Evolutionary conservation across 106 monocot genomes (phyloP).

Genomic region (Triglochin maritima): DNA sequence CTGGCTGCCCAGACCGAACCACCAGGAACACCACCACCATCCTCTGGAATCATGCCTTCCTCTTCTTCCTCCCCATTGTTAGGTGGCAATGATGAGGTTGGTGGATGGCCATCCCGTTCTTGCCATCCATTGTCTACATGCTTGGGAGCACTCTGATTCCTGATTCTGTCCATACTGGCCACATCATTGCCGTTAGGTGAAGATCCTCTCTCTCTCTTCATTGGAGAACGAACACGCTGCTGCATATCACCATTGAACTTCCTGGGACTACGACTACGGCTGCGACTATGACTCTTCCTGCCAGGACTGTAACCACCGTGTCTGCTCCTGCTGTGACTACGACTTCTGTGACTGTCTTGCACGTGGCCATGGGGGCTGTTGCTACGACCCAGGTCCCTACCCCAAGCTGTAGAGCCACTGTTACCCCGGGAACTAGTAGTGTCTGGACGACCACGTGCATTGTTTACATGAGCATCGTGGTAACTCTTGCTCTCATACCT

Average conservation of each 20-base stretch:
- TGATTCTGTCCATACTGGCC: not conserved
- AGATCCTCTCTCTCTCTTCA: not conserved
- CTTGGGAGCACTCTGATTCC: not conserved
- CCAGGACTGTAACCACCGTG: not conserved
- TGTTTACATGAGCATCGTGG: conserved; percentile 4
- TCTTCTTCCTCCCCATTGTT: conserved; percentile 9
- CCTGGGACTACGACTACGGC: conserved; percentile 10
- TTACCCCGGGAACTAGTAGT: conserved; percentile 1
- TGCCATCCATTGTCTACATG: not conserved
- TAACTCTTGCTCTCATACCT: conserved; percentile 11
- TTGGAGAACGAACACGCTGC: not conserved
- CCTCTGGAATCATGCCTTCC: conserved; percentile 16
- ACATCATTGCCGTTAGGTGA: not conserved
- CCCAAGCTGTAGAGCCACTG: conserved; percentile 1
- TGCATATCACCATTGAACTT: not conserved
- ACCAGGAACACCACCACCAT: conserved; percentile 7
- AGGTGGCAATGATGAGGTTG: not conserved
- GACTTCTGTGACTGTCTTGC: not conserved
- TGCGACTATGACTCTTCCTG: conserved; percentile 3
- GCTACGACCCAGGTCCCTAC: conserved; percentile 1
- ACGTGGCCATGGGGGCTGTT: conserved; percentile 1
- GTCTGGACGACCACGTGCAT: conserved; percentile 4
- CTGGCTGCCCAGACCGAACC: not conserved
- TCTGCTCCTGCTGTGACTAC: not conserved
- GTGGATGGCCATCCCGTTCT: not conserved